Conservation (phyloP, 345 rosid genomes). For the Hibiscus mutabilis region DNA sequence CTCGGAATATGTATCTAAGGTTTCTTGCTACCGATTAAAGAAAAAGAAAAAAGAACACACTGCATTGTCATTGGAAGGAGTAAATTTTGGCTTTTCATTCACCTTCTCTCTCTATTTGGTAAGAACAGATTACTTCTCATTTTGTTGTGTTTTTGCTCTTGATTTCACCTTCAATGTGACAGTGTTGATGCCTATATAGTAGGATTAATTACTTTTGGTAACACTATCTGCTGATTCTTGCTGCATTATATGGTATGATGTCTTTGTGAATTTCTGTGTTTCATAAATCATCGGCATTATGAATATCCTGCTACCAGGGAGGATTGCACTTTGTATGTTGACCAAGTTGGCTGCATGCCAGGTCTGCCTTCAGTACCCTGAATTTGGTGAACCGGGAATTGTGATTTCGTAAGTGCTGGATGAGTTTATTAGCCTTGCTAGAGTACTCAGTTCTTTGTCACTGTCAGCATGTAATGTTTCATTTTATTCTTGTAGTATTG, state of each 20-base stretch:
- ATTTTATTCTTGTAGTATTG: neutral
- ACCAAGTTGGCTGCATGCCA: neutral
- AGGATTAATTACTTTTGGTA: neutral
- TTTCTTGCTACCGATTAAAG: neutral
- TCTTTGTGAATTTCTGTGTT: neutral
- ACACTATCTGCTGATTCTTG: neutral
- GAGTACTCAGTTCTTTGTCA: neutral
- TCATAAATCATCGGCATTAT: neutral
- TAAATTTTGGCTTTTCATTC: neutral
- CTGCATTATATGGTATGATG: neutral
- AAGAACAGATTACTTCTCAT: neutral
- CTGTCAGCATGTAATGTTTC: neutral
- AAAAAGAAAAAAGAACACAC: neutral
- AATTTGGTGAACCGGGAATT: neutral
- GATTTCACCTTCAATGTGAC: neutral
- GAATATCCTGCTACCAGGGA: neutral
- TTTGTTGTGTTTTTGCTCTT: neutral
- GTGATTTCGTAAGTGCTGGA: neutral
- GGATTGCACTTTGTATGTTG: neutral
- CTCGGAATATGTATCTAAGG: neutral
- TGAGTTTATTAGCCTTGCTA: neutral
- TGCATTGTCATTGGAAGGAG: neutral
- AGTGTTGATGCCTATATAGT: neutral
- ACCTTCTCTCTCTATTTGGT: neutral
- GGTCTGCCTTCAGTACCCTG: neutral